Evolutionary conservation across 164 flowering plant species (phyloP).

Genomic region (Sedum album): DNA sequence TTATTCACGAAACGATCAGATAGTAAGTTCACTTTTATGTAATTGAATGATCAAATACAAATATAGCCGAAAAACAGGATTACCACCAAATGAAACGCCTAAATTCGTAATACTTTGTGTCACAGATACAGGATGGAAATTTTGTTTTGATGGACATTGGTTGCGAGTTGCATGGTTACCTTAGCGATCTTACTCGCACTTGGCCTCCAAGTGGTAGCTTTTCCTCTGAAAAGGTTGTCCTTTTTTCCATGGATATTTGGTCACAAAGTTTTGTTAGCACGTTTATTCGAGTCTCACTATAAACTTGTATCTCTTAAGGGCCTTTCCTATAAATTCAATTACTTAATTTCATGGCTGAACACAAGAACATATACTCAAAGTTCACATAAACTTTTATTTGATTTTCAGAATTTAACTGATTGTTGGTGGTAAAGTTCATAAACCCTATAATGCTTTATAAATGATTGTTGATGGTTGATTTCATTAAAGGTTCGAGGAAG

Average conservation of each 20-base stretch:
- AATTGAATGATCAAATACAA: not conserved
- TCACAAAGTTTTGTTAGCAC: too few relatives aligned
- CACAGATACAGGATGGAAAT: constrained; percentile 61
- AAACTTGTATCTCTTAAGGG: too few relatives aligned
- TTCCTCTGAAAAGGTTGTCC: constrained; percentile 60
- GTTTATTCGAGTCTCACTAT: too few relatives aligned
- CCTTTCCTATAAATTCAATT: not conserved
- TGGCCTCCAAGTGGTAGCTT: constrained; percentile 91
- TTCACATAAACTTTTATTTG: not conserved
- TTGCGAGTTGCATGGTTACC: constrained; percentile 90
- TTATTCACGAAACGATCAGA: constrained; percentile 89
- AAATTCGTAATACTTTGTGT: not conserved
- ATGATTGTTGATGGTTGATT: not conserved
- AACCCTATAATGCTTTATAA: too few relatives aligned
- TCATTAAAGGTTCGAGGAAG: not conserved
- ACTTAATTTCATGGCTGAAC: not conserved
- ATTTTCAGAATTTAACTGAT: not conserved
- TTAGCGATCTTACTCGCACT: constrained; percentile 94
- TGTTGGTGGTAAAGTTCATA: too few relatives aligned
- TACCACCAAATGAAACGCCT: not conserved
- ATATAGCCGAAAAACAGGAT: not conserved
- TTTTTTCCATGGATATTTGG: not conserved
- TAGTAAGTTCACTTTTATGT: constrained; percentile 26
- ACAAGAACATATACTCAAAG: not conserved
- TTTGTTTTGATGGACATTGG: constrained; percentile 96